Conservation (phyloP, 768 basidiomycete species). For the Lyophyllum decastes region DNA sequence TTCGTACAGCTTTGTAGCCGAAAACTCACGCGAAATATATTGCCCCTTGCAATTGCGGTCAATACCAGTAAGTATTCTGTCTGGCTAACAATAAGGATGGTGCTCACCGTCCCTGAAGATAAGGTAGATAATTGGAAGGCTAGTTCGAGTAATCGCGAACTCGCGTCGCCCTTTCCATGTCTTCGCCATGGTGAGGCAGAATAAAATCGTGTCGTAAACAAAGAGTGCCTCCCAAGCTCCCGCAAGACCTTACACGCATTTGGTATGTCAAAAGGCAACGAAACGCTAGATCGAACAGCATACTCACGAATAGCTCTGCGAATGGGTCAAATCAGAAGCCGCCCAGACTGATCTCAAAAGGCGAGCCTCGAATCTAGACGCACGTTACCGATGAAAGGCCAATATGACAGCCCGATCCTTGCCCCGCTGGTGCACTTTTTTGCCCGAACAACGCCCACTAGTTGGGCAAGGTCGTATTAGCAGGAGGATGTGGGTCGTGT, state of each 20-base stretch:
- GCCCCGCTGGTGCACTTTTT: conserved; percentile 23
- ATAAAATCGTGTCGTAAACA: conserved; percentile 47
- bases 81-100: not conserved
- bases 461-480: not conserved
- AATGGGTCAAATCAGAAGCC: not conserved
- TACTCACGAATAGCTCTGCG: conserved; percentile 19
- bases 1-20: not conserved
- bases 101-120: conserved; percentile 52
- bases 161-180: conserved; percentile 38
- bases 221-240: conserved; percentile 54
- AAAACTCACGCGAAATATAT: conserved; percentile 54
- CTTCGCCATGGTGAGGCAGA: conserved; percentile 47
- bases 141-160: conserved; percentile 22
- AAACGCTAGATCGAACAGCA: not conserved
- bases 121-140: conserved; percentile 39
- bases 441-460: conserved; percentile 49
- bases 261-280: not conserved
- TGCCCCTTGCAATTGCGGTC: conserved; percentile 35
- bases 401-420: conserved; percentile 35
- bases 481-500: not conserved
- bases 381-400: conserved; percentile 32
- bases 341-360: not conserved
- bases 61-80: not conserved
- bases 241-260: conserved; percentile 27
- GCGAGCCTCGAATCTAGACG: conserved; percentile 10